A percentile compares a stretch with the other conserved stretches of the same genome.
Evolutionary conservation across 345 rosid genomes (phyloP).

Genomic region (Euphorbia peplus): DNA sequence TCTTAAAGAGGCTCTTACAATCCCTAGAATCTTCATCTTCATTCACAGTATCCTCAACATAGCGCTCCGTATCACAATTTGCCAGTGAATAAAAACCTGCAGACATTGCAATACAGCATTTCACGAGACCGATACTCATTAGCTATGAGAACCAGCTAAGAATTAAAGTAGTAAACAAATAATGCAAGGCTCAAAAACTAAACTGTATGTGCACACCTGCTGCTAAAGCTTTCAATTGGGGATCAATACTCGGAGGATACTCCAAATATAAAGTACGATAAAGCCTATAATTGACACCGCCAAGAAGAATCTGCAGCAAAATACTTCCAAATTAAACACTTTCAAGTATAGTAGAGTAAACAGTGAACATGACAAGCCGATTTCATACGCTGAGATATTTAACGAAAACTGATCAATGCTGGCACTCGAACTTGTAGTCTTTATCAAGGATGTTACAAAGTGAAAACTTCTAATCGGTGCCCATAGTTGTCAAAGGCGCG

Average conservation of each 20-base stretch:
- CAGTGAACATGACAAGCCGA: background rate
- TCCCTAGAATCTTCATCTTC: constrained; percentile 77
- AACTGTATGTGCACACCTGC: constrained; percentile 50
- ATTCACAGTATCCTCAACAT: constrained; percentile 53
- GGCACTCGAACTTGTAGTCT: background rate
- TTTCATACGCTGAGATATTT: background rate
- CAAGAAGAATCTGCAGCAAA: constrained; percentile 75
- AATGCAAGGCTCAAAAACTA: background rate
- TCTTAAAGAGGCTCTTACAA: constrained; percentile 69
- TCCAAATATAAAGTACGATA: constrained; percentile 75
- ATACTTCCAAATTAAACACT: background rate
- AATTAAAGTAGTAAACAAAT: background rate
- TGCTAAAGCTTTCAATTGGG: constrained; percentile 82
- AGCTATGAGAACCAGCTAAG: background rate
- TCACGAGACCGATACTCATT: background rate
- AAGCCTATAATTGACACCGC: constrained; percentile 73
- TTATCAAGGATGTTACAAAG: background rate
- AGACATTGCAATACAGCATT: constrained; percentile 12
- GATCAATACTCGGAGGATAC: constrained; percentile 91
- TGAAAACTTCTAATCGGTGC: background rate
- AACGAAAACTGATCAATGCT: background rate
- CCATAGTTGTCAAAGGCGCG: too few relatives aligned
- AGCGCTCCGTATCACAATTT: constrained; percentile 87
- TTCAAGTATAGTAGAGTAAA: background rate
- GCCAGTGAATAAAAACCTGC: constrained; percentile 90